These are phyloP conservation scores for Colletotrichum lindemuthianum DNA, from an alignment of 2,329 filamentous ascomycete genomes.

Conservation along the genomic window DNA sequence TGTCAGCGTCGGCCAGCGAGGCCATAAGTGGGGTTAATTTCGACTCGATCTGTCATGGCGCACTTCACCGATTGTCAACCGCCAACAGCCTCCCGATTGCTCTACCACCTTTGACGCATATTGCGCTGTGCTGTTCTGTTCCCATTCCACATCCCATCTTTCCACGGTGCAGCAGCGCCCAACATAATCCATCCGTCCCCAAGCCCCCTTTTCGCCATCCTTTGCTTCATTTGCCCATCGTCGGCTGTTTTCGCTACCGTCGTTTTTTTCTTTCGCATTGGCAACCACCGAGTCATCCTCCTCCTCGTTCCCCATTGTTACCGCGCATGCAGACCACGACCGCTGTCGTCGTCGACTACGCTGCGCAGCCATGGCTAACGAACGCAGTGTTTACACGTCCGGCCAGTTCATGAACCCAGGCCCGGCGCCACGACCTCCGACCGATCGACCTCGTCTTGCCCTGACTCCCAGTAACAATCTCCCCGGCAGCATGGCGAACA, in stretches of 20 bases:
- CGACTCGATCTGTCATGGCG: conserved; percentile 36
- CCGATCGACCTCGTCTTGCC: conserved; percentile 82
- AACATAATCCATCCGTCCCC: neutral
- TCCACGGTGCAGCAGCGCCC: neutral
- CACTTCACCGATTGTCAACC: conserved; percentile 33
- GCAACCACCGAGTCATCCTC: conserved; percentile 7
- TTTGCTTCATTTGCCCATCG: conserved; percentile 8
- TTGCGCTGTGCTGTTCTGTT: conserved; percentile 2
- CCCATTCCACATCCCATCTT: conserved; percentile 29
- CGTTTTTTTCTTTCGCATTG: conserved; percentile 10
- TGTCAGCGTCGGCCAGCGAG: conserved; percentile 35
- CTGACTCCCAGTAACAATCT: conserved; percentile 80
- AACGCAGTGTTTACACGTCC: conserved; percentile 64
- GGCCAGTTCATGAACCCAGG: conserved; percentile 95
- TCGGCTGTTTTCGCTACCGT: neutral
- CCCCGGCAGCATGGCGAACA: conserved; percentile 81
- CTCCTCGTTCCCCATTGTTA: conserved; percentile 7
- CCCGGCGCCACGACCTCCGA: conserved; percentile 89
- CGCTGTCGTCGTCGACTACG: conserved; percentile 21
- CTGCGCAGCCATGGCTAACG: conserved; percentile 41
- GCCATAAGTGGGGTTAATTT: conserved; percentile 40
- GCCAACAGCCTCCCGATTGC: conserved; percentile 30
- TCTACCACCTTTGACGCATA: neutral
- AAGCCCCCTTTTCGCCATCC: conserved; percentile 24
- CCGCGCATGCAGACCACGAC: conserved; percentile 28